Base-by-base conservation (phyloP, 768 basidiomycete species). In the Boletus barrowsii region DNA sequence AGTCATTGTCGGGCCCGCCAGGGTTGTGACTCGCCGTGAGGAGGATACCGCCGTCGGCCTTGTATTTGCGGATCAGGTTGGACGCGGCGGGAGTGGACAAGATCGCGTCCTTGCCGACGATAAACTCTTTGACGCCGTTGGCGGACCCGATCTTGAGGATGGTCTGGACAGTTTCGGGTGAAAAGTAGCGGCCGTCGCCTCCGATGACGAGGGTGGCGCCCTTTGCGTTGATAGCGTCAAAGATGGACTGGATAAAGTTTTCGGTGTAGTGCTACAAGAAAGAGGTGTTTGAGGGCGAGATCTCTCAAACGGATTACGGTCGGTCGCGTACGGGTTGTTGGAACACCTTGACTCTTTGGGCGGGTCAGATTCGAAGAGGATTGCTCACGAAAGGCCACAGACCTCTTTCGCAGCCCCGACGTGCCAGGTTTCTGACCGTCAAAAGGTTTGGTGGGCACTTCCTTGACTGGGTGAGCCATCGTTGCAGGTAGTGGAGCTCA, bases 11-110 rank as follows among this genome's bases (percentile, higher is more conserved):
- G n/a, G 97, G 97, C 22, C 97, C 97, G 51, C 97, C 97, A 17
- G 97, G 95, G 73, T 99, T 99, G 79, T 99, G 97, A 56, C 86
- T 89, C 17, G 97, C 97, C 6, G 97, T 99, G 60, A 99, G 79
- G 50, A 99, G 80, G 72, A 99, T 99, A 59, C 97, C 97, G 42
- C 97, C 97, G 62, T 91, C 84, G 5, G 95, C 95, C 73, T 97
- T 93, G 78, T 93, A 93, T 64, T 93, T 93, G 59, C 97, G 80
- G 73, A 99, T 99, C 62, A 97, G 75, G 72, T 97, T 93, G 60
- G 93, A 97, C 8, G 90, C 97, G 32, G 97, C 97, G 17, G 97
- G 97, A 3, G 97, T 99, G 42, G 97, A 99, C 43, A 98, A 78
- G 69, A 99, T 98, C 17, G 83, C 76, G 71, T 97, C 81, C 69